Evolutionary conservation across 2,329 filamentous ascomycete genomes (phyloP), one percentile per base, ranked within the genome.

Genomic region (Dissoconium aciculare): DNA sequence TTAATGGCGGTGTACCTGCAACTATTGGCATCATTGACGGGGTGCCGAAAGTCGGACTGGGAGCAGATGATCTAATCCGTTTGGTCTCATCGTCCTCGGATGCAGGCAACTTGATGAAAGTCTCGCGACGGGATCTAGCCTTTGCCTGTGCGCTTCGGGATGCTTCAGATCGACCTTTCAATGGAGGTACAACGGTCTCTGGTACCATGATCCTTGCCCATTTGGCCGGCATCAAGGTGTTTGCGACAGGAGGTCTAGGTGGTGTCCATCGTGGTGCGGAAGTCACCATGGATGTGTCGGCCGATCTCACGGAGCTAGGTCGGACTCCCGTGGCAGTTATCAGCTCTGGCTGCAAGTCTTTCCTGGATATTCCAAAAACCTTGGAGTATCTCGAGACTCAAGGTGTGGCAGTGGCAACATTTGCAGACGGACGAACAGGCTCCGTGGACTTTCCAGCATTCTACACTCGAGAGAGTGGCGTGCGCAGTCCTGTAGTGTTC

Each of bases 221-320:
- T 39, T 62, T 85, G 36, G 87, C 84, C 15, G 85, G 85, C 6
- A 92, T 98, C 51, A 78, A 75, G 41, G 71, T 98, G 29, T 94
- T 98, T 56, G 89, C 84, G 15, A 98, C 89, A 4, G 89, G 89
- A 27, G 89, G 89, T 9, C 71, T 98, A 4, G 87, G 89, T 33
- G 89, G 89, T 36, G 89, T 98, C 14, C 89, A 98, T 55, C 74
- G 85, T 26, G 85, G 82, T 32, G 89, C 75, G 28, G 78, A 94
- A 53, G 68, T 68, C 42, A 80, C 78, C 5, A 78, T 95, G 74
- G 89, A 98, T 52, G 72, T 98, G 39, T 95, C 87, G 37, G 87
- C 89, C 24, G 89, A 98, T 57, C 66, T 98, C 37, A 94, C 82
- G 3, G 89, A 95, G 63, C 70, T 98, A 30, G 85, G 89, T 11